A percentile compares a stretch with the other conserved stretches of the same genome.
Evolutionary conservation across 163 green algal genomes (phyloP).

Genomic region (Scenedesmus sp.): DNA sequence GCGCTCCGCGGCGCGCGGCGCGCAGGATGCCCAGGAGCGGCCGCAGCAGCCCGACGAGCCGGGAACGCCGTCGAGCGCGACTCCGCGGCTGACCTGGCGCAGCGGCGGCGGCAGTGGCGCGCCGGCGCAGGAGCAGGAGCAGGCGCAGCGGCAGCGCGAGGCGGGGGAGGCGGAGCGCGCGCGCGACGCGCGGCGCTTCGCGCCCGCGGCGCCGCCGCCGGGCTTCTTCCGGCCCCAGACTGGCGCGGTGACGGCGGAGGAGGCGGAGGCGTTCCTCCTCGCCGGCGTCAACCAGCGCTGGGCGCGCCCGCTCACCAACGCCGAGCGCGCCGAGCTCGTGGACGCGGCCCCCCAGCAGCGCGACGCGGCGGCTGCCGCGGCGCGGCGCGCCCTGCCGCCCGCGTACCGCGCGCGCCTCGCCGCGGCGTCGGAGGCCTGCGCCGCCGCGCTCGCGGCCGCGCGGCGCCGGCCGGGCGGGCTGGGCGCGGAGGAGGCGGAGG

Average conservation of each 20-base stretch:
- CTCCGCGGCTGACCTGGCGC: too few relatives aligned
- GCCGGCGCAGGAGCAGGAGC: background rate
- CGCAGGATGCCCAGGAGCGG: too few relatives aligned
- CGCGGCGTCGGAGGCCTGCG: background rate
- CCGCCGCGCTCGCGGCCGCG: conserved; percentile 14
- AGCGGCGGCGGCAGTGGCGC: conserved; percentile 8
- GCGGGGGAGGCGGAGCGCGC: too few relatives aligned
- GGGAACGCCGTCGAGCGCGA: too few relatives aligned
- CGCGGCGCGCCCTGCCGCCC: conserved; percentile 24
- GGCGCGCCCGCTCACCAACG: background rate
- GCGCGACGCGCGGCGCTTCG: too few relatives aligned
- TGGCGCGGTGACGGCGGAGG: background rate
- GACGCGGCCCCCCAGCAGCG: background rate
- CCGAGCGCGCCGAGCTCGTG: background rate
- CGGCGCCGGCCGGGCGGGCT: conserved; percentile 16
- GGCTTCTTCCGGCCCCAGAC: conserved; percentile 25
- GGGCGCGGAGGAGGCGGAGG: background rate
- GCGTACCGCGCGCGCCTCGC: background rate
- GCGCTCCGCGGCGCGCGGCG: too few relatives aligned
- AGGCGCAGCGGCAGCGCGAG: background rate
- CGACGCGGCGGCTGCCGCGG: background rate
- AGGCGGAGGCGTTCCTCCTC: background rate
- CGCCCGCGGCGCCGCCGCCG: background rate
- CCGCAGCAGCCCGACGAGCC: too few relatives aligned
- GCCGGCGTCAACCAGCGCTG: conserved; percentile 5